Evolutionary conservation across 495 filamentous ascomycete genomes (phyloP).

Genomic region (Tetracladium marchalianum): DNA sequence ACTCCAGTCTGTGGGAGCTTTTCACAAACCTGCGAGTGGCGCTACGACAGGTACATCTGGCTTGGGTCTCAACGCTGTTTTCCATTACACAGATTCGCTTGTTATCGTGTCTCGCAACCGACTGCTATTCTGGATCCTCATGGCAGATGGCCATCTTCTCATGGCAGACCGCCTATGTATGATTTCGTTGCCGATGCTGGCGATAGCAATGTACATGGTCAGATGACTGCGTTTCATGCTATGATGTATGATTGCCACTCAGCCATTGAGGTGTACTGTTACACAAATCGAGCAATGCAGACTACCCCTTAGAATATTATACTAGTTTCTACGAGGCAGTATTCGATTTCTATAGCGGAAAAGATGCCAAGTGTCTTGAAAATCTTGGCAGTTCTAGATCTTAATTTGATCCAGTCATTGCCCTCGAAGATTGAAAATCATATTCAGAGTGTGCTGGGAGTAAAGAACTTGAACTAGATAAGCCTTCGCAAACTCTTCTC

Average conservation of each 20-base stretch:
- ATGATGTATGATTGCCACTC: constrained; percentile 12
- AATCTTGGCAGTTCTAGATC: constrained; percentile 5
- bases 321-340: constrained; percentile 8
- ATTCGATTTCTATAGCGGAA: constrained; percentile 1
- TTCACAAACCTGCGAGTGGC: constrained; percentile 24
- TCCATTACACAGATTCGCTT: constrained; percentile 35
- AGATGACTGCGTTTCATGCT: constrained; percentile 24
- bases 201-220: constrained; percentile 24
- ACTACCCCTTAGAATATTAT: background rate
- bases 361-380: constrained; percentile 4
- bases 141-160: constrained; percentile 23
- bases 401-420: constrained; percentile 8
- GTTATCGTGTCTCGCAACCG: constrained; percentile 26
- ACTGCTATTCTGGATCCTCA: constrained; percentile 31
- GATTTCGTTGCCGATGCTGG: constrained; percentile 24
- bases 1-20: constrained; percentile 27
- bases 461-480: background rate
- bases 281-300: constrained; percentile 22
- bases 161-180: constrained; percentile 25
- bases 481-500: constrained; percentile 13
- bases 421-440: constrained; percentile 1
- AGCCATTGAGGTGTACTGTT: constrained; percentile 24
- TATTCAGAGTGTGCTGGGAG: background rate
- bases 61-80: constrained; percentile 32
- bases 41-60: constrained; percentile 31